These are phyloP conservation scores for Hymenoscyphus fraxineus DNA, from an alignment of 2,329 filamentous ascomycete genomes.

Conservation along the genomic window DNA sequence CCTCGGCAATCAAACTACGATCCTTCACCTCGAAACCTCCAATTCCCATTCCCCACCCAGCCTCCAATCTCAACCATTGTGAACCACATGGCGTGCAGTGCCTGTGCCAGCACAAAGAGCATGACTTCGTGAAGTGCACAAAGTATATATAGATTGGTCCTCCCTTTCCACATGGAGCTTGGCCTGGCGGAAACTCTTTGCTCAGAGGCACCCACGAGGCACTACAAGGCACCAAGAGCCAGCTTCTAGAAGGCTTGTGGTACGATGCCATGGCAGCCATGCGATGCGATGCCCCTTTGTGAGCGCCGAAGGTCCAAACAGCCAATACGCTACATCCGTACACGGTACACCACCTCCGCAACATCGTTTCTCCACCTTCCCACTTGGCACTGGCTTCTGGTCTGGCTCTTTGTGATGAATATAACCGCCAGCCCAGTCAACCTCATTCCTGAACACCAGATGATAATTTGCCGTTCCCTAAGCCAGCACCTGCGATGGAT, in stretches of 20 bases:
- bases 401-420: slow-evolving; percentile 4
- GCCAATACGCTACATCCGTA: background rate
- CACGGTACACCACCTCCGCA: background rate
- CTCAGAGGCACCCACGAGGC: background rate
- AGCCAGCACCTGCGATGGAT: background rate
- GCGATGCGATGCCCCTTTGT: background rate
- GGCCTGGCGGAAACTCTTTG: background rate
- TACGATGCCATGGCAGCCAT: background rate
- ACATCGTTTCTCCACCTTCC: background rate
- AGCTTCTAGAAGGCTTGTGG: background rate
- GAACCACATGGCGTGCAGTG: no score
- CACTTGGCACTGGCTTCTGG: background rate
- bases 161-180: background rate
- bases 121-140: background rate
- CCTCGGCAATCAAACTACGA: background rate
- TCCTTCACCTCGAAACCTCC: background rate
- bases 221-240: background rate
- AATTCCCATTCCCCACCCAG: background rate
- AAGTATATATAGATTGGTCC: background rate
- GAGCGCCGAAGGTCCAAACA: background rate
- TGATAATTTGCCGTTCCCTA: background rate
- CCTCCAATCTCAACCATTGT: background rate
- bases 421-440: slow-evolving; percentile 4
- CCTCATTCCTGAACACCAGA: background rate
- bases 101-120: background rate